A percentile compares a stretch with the other conserved stretches of the same genome.
phyloP scores from a whole-genome alignment of 805 yeast genomes.

The Jamesozyma gamospora region DNA sequence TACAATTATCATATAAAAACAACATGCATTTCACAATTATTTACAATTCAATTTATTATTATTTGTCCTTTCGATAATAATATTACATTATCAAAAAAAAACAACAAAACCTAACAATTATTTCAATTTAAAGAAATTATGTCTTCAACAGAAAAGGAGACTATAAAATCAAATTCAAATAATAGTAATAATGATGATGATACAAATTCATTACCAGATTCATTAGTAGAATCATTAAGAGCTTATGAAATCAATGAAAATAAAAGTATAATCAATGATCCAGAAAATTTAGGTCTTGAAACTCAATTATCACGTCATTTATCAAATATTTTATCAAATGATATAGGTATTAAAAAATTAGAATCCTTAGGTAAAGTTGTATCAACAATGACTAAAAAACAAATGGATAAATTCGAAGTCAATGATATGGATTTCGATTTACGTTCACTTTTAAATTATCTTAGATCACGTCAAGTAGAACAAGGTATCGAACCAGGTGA shows the following conservation, averaged over 20 bases:
- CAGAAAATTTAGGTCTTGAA: constrained; percentile 1
- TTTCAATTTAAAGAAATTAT: not conserved
- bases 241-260: not conserved
- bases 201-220: not conserved
- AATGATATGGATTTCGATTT: constrained; percentile 39
- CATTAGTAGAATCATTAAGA: constrained; percentile 2
- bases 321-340: constrained; percentile 26
- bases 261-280: not conserved
- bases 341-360: constrained; percentile 32
- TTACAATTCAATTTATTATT: too few species aligned
- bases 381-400: constrained; percentile 39
- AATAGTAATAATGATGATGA: constrained; percentile 1
- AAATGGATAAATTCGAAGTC: constrained; percentile 37
- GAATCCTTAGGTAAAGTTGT: constrained; percentile 42
- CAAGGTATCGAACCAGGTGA: constrained; percentile 41
- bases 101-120: too few species aligned
- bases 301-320: constrained; percentile 13
- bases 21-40: too few species aligned
- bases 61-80: too few species aligned
- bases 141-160: constrained; percentile 1
- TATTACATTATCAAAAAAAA: too few species aligned
- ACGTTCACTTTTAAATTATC: constrained; percentile 33
- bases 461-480: constrained; percentile 31
- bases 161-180: constrained; percentile 1
- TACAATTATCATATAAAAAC: too few species aligned